Evolutionary conservation across 345 rosid genomes (phyloP), one percentile per base, ranked within the genome.

Genomic region (Nasturtium officinale): DNA sequence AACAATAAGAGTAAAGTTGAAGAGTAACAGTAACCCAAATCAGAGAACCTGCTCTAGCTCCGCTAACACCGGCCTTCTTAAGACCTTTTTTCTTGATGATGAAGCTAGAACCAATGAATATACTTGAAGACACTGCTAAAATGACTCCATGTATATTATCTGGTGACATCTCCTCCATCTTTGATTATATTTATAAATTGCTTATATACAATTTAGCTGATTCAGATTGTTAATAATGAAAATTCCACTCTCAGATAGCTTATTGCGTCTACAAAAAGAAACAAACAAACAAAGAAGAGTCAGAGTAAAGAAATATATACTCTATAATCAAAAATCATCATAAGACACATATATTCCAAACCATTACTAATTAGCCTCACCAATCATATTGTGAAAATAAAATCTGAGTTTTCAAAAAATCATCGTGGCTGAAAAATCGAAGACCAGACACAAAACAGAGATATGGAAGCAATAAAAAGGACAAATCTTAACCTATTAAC

Each of bases 71-170:
- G 0, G 96, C 91, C 48, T 85, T 89, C 58, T 80, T 83, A 48
- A 93, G 89, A 50, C 98, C 98, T 72, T 89, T 86, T 71, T 93
- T 93, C 89, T 93, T 93, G 67, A 93, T 59, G 76, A 93, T 93
- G 78, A 89, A 93, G 84, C 98, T 93, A 43, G 97, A 87, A 26
- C 97, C 97, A 30, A 93, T 93, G 28, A 93, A 93, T 33, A 90
- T 73, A 84, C 97, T 90, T 3, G 96, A 90, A 28, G 98, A 90
- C 16, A 93, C 74, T 4, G 97, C 97, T 90, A 93, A 75, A 8
- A 90, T 35, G 57, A 93, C 83, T 65, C 98, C 98, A 76, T 67
- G 86, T 15, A 89, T 69, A 65, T 94, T 94, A 79, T 94, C 95
- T 38, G 78, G 9, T 46, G 94, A 86, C 69, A 89, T 77, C 73